Percentiles rank a stretch among this genome's conserved stretches.
Evolutionary conservation across 139 green algal species (phyloP).

Genomic region (Micractinium conductrix): DNA sequence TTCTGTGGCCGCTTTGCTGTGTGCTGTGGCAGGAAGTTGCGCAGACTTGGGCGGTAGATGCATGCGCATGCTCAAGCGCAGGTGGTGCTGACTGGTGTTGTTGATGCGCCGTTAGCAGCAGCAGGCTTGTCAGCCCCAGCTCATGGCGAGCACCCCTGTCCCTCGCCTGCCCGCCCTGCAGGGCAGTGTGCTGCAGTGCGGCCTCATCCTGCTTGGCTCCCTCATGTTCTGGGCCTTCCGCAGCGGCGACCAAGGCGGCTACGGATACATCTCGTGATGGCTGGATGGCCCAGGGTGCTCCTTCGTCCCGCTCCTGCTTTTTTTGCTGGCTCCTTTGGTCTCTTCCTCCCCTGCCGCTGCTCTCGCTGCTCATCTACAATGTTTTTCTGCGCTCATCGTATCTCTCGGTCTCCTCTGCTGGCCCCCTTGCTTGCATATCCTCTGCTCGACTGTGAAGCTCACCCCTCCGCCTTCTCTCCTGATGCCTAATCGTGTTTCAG

Average conservation of each 20-base stretch:
- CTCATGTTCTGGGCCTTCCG: slow-evolving; percentile 20
- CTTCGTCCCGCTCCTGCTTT: neutral
- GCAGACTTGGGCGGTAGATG: neutral
- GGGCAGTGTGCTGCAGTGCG: slow-evolving; percentile 53
- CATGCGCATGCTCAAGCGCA: neutral
- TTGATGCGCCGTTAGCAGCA: too few relatives aligned
- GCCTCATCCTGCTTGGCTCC: slow-evolving; percentile 40
- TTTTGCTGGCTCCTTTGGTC: neutral
- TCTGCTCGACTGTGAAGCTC: too few relatives aligned
- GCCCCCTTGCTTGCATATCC: too few relatives aligned
- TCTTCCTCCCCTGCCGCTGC: neutral
- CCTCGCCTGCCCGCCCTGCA: slow-evolving; percentile 31
- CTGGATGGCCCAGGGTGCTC: too few relatives aligned
- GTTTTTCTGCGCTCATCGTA: too few relatives aligned
- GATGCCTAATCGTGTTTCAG: too few relatives aligned
- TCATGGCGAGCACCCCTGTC: neutral
- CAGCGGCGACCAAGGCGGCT: neutral
- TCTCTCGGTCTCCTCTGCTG: too few relatives aligned
- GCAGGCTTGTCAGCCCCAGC: too few relatives aligned
- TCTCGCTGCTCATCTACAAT: neutral
- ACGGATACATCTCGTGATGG: neutral
- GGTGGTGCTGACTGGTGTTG: too few relatives aligned
- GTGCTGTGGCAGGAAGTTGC: too few relatives aligned
- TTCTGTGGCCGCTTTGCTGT: too few relatives aligned
- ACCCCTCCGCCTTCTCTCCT: too few relatives aligned